A percentile compares a stretch with the other conserved stretches of the same genome.
Conservation (phyloP, 2,329 filamentous ascomycete genomes). For the Xylariaceae sp. region DNA sequence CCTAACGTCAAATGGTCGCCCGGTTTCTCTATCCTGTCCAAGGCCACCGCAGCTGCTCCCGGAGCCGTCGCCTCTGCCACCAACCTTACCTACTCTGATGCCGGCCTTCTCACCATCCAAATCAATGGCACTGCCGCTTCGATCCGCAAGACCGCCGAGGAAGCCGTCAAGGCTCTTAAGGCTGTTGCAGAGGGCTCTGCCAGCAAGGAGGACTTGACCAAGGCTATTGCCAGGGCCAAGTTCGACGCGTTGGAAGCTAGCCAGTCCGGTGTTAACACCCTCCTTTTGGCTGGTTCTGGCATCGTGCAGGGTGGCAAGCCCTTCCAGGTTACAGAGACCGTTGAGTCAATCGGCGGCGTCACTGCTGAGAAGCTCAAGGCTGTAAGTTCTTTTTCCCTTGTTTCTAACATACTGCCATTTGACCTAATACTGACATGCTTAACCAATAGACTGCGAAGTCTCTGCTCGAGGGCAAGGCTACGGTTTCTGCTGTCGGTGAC, state of each 20-base stretch:
- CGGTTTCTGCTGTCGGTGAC: constrained; percentile 86
- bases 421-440: constrained; percentile 26
- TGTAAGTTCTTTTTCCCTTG: constrained; percentile 53
- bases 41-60: constrained; percentile 65
- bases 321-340: constrained; percentile 76
- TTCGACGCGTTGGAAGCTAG: constrained; percentile 82
- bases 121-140: constrained; percentile 70
- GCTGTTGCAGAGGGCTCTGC: constrained; percentile 71
- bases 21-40: constrained; percentile 86
- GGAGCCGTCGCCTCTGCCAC: constrained; percentile 67
- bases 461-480: constrained; percentile 82
- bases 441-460: constrained; percentile 72
- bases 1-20: constrained; percentile 92
- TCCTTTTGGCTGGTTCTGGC: constrained; percentile 80
- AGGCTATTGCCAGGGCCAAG: constrained; percentile 89
- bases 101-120: constrained; percentile 81
- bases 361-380: constrained; percentile 79
- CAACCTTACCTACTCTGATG: constrained; percentile 86
- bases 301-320: constrained; percentile 77
- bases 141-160: constrained; percentile 69
- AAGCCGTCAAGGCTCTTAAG: constrained; percentile 78
- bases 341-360: constrained; percentile 75
- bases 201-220: constrained; percentile 80
- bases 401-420: background rate
- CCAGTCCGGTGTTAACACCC: constrained; percentile 70